Evolutionary conservation across 257 asterid genomes (phyloP).

Genomic region (Ajuga chamaepitys): DNA sequence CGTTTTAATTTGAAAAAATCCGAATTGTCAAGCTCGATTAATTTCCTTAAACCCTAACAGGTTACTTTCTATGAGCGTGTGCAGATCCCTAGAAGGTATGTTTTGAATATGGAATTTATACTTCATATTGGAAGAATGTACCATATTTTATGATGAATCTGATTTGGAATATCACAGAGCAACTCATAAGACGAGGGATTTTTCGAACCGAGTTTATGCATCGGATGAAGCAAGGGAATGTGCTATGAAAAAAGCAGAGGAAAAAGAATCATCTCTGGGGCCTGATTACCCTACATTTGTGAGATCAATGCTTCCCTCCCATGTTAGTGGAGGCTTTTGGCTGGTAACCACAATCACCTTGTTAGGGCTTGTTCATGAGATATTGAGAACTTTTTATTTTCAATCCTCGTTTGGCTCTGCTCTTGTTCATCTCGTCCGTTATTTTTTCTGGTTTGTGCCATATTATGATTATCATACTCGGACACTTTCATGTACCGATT

Average conservation of each 20-base stretch:
- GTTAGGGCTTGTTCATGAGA: not conserved
- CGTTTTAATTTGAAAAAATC: not conserved
- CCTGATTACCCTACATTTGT: slow-evolving; percentile 46
- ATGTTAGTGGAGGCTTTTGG: slow-evolving; percentile 97
- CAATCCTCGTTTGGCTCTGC: no score
- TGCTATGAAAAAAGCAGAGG: slow-evolving; percentile 60
- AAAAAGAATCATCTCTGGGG: slow-evolving; percentile 45
- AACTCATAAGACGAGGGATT: slow-evolving; percentile 36
- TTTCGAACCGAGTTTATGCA: slow-evolving; percentile 54
- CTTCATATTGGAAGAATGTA: not conserved
- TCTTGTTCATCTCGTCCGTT: no score
- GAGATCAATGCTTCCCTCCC: slow-evolving; percentile 86
- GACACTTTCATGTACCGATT: no score
- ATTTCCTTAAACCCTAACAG: slow-evolving; percentile 27
- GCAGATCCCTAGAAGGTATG: slow-evolving; percentile 67
- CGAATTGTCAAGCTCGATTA: not conserved
- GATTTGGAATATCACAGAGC: slow-evolving; percentile 23
- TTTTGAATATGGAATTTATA: not conserved
- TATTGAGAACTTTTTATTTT: no score
- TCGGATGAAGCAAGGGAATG: slow-evolving; percentile 61
- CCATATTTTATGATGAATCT: not conserved
- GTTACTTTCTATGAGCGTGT: slow-evolving; percentile 51
- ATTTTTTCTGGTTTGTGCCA: no score
- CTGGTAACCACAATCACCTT: slow-evolving; percentile 49
- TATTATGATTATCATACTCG: no score